Evolutionary conservation across 2,329 filamentous ascomycete species (phyloP).

Genomic region (Dothistroma septosporum): DNA sequence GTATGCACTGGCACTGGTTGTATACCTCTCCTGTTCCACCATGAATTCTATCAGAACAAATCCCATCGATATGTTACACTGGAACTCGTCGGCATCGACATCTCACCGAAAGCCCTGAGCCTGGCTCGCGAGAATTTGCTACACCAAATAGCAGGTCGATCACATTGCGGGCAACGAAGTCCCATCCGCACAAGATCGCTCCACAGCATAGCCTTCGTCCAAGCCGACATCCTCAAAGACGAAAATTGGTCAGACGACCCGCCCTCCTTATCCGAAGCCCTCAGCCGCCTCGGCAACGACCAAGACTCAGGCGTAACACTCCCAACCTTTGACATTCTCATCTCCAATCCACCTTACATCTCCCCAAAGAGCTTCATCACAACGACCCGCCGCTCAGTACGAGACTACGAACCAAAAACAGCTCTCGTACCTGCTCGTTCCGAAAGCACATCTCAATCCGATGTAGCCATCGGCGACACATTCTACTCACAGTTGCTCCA

Average conservation of each 20-base stretch:
- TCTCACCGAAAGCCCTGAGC: slow-evolving; percentile 60
- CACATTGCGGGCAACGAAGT: slow-evolving; percentile 39
- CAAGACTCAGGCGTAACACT: background rate
- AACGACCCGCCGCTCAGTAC: slow-evolving; percentile 68
- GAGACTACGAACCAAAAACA: slow-evolving; percentile 72
- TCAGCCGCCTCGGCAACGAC: slow-evolving; percentile 10
- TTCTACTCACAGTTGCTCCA: slow-evolving; percentile 67
- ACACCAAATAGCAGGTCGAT: slow-evolving; percentile 27
- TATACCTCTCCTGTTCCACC: slow-evolving; percentile 72
- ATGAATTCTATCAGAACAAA: slow-evolving; percentile 48
- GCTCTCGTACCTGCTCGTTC: slow-evolving; percentile 64
- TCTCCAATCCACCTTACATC: slow-evolving; percentile 91
- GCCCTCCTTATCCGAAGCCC: slow-evolving; percentile 13
- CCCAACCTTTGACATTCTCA: slow-evolving; percentile 55
- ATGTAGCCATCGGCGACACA: slow-evolving; percentile 42
- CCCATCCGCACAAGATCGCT: slow-evolving; percentile 13
- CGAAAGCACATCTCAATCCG: slow-evolving; percentile 7
- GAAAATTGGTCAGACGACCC: slow-evolving; percentile 1
- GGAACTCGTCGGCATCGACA: slow-evolving; percentile 66
- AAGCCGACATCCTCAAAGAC: slow-evolving; percentile 33
- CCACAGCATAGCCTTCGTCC: slow-evolving; percentile 31
- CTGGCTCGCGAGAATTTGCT: slow-evolving; percentile 61
- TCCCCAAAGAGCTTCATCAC: slow-evolving; percentile 60
- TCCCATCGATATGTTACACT: slow-evolving; percentile 33
- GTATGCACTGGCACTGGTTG: slow-evolving; percentile 89